phyloP scores from a whole-genome alignment of 352 stramenopile genomes.

The Aphanomyces astaci region DNA sequence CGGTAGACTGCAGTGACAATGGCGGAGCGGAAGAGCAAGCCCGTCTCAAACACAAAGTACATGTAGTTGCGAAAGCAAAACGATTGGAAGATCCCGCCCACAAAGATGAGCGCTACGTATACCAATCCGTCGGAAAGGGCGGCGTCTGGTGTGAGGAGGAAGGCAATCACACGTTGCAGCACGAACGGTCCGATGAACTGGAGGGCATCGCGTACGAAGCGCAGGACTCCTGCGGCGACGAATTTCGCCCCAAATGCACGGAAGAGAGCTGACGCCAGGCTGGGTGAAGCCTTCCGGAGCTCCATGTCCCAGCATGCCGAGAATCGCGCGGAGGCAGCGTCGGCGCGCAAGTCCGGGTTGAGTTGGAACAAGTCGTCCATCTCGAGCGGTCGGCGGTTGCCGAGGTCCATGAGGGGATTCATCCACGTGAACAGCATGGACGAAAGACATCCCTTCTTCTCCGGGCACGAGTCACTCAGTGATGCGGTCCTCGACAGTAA shows the following conservation, averaged over 20 bases:
- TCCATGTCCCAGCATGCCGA: conserved; percentile 34
- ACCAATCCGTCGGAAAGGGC: not conserved
- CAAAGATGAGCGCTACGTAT: conserved; percentile 4
- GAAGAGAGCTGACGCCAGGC: conserved; percentile 32
- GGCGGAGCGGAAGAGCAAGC: conserved; percentile 45
- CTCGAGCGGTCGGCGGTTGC: conserved; percentile 67
- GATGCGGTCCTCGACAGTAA: not conserved
- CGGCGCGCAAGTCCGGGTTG: conserved; percentile 59
- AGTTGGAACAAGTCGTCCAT: conserved; percentile 79
- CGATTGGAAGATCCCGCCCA: conserved; percentile 15
- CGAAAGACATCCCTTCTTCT: conserved; percentile 44
- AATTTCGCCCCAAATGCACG: conserved; percentile 20
- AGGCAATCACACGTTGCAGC: conserved; percentile 19
- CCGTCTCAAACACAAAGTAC: conserved; percentile 17
- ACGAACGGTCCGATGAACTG: conserved; percentile 21
- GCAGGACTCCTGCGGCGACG: not conserved
- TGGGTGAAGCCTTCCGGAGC: conserved; percentile 28
- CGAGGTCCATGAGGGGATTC: conserved; percentile 77
- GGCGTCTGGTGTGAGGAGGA: conserved; percentile 1
- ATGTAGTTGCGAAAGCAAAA: conserved; percentile 24
- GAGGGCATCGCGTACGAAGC: conserved; percentile 13
- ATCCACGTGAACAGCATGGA: conserved; percentile 82
- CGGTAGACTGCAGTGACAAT: conserved; percentile 62
- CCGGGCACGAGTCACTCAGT: conserved; percentile 7
- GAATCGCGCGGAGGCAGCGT: conserved; percentile 40